Evolutionary conservation across 352 stramenopile species (phyloP).

Genomic region (Blastocystis sp.): DNA sequence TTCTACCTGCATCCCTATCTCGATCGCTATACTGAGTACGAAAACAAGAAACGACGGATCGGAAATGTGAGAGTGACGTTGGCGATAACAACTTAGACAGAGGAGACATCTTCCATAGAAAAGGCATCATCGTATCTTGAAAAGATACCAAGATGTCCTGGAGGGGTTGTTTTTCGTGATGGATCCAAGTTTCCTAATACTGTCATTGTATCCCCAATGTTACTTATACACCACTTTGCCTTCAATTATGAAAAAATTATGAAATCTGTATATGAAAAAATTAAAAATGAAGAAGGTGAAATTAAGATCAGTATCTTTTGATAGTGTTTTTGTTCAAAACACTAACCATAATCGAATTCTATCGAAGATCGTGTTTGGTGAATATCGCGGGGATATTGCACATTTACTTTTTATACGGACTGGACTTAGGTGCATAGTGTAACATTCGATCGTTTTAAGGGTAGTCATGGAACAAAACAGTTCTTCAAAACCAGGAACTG

Average conservation of each 20-base stretch:
- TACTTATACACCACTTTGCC: constrained; percentile 46
- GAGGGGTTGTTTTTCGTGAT: neutral
- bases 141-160: neutral
- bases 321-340: neutral
- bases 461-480: neutral
- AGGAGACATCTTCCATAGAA: constrained; percentile 4
- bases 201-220: neutral
- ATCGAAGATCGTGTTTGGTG: neutral
- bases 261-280: neutral
- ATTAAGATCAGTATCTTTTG: neutral
- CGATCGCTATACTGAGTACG: constrained; percentile 16
- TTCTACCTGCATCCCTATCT: constrained; percentile 23
- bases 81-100: neutral
- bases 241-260: constrained; percentile 41
- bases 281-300: neutral
- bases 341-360: neutral
- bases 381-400: neutral
- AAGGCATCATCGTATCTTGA: neutral
- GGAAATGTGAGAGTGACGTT: neutral
- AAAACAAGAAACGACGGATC: neutral
- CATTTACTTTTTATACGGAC: neutral
- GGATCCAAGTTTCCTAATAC: constrained; percentile 9
- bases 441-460: neutral
- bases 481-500: neutral
- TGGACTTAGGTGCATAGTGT: neutral